Conservation (phyloP, 768 basidiomycete genomes). For the Lactarius tabidus region DNA sequence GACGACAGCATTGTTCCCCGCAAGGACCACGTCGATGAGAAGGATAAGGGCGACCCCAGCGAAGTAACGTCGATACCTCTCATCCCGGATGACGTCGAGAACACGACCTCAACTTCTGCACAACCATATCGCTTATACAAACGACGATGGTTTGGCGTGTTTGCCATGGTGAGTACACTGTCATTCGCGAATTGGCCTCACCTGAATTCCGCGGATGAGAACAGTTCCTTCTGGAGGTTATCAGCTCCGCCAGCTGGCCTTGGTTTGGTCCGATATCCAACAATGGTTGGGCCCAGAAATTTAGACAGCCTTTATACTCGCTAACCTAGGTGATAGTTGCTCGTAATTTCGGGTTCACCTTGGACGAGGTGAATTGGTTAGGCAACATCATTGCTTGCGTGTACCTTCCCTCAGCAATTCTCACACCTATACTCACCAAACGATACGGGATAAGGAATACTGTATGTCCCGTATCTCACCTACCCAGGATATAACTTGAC, state of each 20-base stretch:
- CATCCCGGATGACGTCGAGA: background rate
- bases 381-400: conserved; percentile 61
- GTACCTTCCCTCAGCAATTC: conserved; percentile 58
- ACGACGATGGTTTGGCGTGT: conserved; percentile 59
- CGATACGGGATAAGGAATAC: conserved; percentile 59
- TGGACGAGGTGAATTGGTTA: conserved; percentile 78
- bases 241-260: conserved; percentile 60
- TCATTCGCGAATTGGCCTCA: background rate
- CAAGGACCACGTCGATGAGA: background rate
- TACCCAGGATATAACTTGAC: background rate
- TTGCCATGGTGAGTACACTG: conserved; percentile 50
- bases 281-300: conserved; percentile 42
- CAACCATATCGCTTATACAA: conserved; percentile 62
- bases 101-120: background rate
- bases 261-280: conserved; percentile 87
- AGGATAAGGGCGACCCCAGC: background rate
- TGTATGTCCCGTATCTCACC: conserved; percentile 41
- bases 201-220: background rate
- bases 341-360: conserved; percentile 58
- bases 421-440: conserved; percentile 54
- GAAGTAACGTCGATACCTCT: background rate
- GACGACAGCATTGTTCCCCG: background rate
- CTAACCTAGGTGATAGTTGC: conserved; percentile 40
- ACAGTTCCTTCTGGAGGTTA: conserved; percentile 58
- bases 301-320: background rate